These are phyloP conservation scores for Emmonsiellopsis sp. DNA, from an alignment of 2,329 filamentous ascomycete species.

Conservation along the genomic window DNA sequence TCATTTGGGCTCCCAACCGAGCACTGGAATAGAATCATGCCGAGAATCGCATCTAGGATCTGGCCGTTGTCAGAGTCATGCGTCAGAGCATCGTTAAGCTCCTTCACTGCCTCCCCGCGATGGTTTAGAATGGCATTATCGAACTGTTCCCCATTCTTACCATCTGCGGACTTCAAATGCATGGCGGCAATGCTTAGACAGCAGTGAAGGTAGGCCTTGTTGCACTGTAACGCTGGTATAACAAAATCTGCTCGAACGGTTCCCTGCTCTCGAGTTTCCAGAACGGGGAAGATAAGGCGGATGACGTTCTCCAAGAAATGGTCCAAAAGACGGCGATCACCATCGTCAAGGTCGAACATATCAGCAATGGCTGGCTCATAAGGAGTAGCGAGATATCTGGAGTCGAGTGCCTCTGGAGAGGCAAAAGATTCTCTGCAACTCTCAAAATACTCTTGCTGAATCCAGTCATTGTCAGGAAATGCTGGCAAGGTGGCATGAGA, in stretches of 20 bases:
- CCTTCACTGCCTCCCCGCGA: constrained; percentile 71
- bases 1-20: constrained; percentile 81
- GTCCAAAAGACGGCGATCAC: constrained; percentile 72
- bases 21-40: constrained; percentile 90
- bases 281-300: constrained; percentile 80
- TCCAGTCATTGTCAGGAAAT: constrained; percentile 58
- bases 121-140: constrained; percentile 87
- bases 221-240: constrained; percentile 77
- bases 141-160: constrained; percentile 58
- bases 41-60: constrained; percentile 82
- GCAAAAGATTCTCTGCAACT: constrained; percentile 57
- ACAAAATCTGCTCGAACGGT: constrained; percentile 73
- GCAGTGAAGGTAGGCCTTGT: constrained; percentile 90
- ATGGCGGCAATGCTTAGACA: constrained; percentile 88
- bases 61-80: constrained; percentile 72
- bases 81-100: constrained; percentile 71
- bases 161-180: constrained; percentile 72
- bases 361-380: constrained; percentile 43
- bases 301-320: constrained; percentile 86
- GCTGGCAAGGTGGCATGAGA: constrained; percentile 57
- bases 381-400: constrained; percentile 75
- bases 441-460: constrained; percentile 61
- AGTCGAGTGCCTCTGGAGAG: constrained; percentile 51
- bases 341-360: constrained; percentile 72
- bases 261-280: constrained; percentile 82